Evolutionary conservation across 371 early-diverging fungal genomes (phyloP).

Genomic region (Dichotomocladium elegans): DNA sequence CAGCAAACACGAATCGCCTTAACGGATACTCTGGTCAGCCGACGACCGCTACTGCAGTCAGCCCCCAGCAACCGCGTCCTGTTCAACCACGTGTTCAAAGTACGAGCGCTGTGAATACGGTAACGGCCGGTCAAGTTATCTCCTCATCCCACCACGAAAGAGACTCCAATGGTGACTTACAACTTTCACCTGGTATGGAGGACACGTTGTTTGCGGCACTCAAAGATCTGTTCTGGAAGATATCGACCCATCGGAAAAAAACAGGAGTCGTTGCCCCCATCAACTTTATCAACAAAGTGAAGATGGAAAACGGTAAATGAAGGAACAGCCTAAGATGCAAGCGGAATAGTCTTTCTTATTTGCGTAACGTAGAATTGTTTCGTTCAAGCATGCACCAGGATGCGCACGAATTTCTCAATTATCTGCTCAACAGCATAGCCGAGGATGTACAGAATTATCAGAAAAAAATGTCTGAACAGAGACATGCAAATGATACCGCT

Average conservation of each 20-base stretch:
- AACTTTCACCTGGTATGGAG: conserved; percentile 57
- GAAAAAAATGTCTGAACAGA: conserved; percentile 17
- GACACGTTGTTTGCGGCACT: conserved; percentile 83
- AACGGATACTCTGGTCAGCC: no score
- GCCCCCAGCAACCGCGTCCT: no score
- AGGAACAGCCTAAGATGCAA: neutral
- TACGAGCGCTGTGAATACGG: conserved; percentile 3
- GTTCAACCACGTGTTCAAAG: no score
- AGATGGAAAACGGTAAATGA: conserved; percentile 83
- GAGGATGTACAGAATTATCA: conserved; percentile 77
- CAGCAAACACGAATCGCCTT: conserved; percentile 7
- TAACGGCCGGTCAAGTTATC: conserved; percentile 1
- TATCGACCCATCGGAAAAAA: conserved; percentile 78
- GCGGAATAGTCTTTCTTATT: neutral
- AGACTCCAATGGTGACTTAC: conserved; percentile 38
- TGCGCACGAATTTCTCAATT: conserved; percentile 97
- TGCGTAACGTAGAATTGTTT: conserved; percentile 69
- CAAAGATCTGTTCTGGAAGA: conserved; percentile 85
- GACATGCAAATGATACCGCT: conserved; percentile 8
- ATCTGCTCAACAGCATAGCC: conserved; percentile 84
- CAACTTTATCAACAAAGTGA: conserved; percentile 82
- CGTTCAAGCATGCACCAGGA: conserved; percentile 94
- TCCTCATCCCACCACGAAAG: conserved; percentile 15
- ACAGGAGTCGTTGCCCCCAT: conserved; percentile 86
- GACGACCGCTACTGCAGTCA: no score